Conservation (phyloP, 106 monocot species). For the Acorus gramineus region DNA sequence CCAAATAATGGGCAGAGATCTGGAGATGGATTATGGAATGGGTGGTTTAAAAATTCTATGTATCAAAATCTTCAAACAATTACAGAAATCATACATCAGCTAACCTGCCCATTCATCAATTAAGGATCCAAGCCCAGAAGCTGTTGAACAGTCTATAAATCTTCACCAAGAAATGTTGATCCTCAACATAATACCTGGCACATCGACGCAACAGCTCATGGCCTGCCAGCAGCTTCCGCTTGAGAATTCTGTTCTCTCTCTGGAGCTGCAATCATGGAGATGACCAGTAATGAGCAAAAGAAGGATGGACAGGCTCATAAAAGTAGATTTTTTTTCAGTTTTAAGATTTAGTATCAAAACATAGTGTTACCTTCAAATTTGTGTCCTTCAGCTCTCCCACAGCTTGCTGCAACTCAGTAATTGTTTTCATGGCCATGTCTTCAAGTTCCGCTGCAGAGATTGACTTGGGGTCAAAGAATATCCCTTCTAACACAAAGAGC, state of each 20-base stretch:
- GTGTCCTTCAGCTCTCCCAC: constrained; percentile 28
- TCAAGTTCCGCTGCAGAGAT: constrained; percentile 15
- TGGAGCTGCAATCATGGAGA: constrained; percentile 15
- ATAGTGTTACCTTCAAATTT: constrained; percentile 23
- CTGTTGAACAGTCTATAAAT: too few species aligned
- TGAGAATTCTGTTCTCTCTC: constrained; percentile 6
- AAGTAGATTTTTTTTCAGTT: not conserved
- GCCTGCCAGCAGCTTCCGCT: too few species aligned
- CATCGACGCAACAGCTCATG: too few species aligned
- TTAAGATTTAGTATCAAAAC: not conserved
- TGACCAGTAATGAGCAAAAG: not conserved
- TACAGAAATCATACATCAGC: too few species aligned
- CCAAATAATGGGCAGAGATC: constrained; percentile 16
- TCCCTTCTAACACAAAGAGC: constrained; percentile 32
- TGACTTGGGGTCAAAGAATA: constrained; percentile 28
- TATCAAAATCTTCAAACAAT: too few species aligned
- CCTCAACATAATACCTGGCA: too few species aligned
- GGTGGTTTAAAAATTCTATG: too few species aligned
- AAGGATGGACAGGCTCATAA: not conserved
- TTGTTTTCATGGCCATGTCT: constrained; percentile 14
- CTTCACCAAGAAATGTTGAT: too few species aligned
- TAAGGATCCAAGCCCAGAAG: too few species aligned
- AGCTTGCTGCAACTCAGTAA: constrained; percentile 32
- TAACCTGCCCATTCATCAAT: too few species aligned
- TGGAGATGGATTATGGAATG: not conserved